Evolutionary conservation across 768 basidiomycete species (phyloP).

Genomic region (Boletus subcaerulescens): DNA sequence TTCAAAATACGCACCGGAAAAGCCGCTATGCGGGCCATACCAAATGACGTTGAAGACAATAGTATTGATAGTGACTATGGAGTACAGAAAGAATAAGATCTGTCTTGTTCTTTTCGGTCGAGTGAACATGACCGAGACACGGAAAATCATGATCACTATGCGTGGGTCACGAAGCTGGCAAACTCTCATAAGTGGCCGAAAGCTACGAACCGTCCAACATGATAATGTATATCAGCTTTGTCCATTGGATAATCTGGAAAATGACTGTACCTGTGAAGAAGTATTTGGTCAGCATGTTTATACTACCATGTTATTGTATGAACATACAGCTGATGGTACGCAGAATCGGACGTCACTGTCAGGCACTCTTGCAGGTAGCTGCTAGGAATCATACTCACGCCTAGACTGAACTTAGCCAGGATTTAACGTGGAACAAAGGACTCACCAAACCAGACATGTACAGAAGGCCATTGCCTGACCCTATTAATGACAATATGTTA

Average conservation of each 20-base stretch:
- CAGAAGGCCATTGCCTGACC: neutral
- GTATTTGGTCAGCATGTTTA: neutral
- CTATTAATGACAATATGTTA: neutral
- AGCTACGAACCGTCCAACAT: conserved; percentile 5
- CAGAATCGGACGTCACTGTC: neutral
- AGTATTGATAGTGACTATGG: neutral
- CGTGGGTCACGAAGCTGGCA: neutral
- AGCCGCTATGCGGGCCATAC: neutral
- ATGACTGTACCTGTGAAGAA: neutral
- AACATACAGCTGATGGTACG: neutral
- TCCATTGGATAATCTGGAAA: neutral
- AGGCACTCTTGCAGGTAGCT: neutral
- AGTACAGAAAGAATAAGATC: conserved; percentile 1
- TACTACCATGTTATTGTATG: neutral
- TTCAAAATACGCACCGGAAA: neutral
- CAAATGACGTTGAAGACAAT: neutral
- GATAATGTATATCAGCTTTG: neutral
- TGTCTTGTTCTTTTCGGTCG: neutral
- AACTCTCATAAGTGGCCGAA: too few relatives aligned
- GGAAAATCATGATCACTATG: conserved; percentile 17
- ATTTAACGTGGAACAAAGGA: neutral
- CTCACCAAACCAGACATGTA: neutral
- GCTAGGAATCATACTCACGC: neutral
- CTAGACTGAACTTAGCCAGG: neutral
- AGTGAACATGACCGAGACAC: conserved; percentile 16